A percentile compares a stretch with the other conserved stretches of the same genome.
phyloP scores from a whole-genome alignment of 2,329 filamentous ascomycete genomes.

The Trichocomaceae sp. region DNA sequence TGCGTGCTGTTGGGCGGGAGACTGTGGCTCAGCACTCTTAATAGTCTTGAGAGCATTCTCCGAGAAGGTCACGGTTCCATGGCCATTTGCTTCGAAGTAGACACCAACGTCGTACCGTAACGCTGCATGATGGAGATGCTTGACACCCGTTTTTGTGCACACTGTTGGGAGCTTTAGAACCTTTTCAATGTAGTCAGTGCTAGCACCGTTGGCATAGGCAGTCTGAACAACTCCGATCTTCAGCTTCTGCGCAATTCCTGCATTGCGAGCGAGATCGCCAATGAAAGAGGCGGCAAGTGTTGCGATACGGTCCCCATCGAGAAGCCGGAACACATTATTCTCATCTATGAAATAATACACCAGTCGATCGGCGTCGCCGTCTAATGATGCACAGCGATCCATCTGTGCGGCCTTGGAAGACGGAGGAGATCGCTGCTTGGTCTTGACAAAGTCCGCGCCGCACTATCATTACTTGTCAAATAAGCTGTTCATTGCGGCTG shows the following conservation, averaged over 20 bases:
- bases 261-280: conserved; percentile 73
- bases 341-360: conserved; percentile 91
- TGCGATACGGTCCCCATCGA: conserved; percentile 94
- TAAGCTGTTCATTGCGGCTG: conserved; percentile 7
- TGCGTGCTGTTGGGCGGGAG: conserved; percentile 83
- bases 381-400: conserved; percentile 80
- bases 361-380: conserved; percentile 90
- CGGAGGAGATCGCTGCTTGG: conserved; percentile 82
- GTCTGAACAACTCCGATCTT: conserved; percentile 95
- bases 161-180: conserved; percentile 82
- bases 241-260: conserved; percentile 70
- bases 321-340: conserved; percentile 76
- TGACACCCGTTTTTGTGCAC: conserved; percentile 92
- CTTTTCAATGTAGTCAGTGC: conserved; percentile 85
- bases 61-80: conserved; percentile 94
- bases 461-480: conserved; percentile 49
- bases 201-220: conserved; percentile 93
- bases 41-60: conserved; percentile 74
- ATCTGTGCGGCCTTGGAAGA: conserved; percentile 69
- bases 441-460: conserved; percentile 96
- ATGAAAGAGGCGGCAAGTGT: conserved; percentile 92
- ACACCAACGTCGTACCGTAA: conserved; percentile 91
- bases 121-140: conserved; percentile 96
- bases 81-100: conserved; percentile 98
- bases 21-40: conserved; percentile 72